Conservation (phyloP, 345 rosid species). For the Eucalyptus pauciflora region DNA sequence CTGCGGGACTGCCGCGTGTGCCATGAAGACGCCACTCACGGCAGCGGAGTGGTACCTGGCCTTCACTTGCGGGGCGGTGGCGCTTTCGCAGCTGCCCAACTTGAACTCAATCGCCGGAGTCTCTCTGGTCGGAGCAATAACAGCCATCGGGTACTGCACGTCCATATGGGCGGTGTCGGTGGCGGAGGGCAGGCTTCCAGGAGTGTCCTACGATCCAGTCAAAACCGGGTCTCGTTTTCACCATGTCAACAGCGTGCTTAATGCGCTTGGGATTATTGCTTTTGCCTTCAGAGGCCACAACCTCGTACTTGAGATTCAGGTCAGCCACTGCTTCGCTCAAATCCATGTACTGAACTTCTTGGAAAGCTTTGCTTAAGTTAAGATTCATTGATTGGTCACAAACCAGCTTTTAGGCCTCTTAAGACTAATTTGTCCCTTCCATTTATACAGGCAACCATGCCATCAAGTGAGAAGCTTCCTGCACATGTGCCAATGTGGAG, state of each 20-base stretch:
- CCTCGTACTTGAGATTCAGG: conserved; percentile 38
- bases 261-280: conserved; percentile 28
- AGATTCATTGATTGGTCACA: not conserved
- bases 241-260: conserved; percentile 3
- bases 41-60: conserved; percentile 23
- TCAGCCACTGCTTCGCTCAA: not conserved
- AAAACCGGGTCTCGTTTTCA: not conserved
- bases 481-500: conserved; percentile 27
- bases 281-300: conserved; percentile 45
- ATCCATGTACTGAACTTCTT: not conserved
- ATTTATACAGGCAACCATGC: conserved; percentile 23
- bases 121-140: conserved; percentile 18
- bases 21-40: not conserved
- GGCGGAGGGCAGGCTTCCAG: conserved; percentile 13
- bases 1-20: not conserved
- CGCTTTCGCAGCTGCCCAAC: conserved; percentile 36
- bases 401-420: not conserved
- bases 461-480: conserved; percentile 23
- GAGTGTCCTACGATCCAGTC: conserved; percentile 17
- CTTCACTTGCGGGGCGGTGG: conserved; percentile 21
- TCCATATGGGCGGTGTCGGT: conserved; percentile 26
- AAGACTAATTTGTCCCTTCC: not conserved
- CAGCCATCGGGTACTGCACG: conserved; percentile 31
- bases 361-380: not conserved
- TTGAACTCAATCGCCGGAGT: conserved; percentile 38